phyloP scores from a whole-genome alignment of 345 rosid genomes.

The Citrus australasica region DNA sequence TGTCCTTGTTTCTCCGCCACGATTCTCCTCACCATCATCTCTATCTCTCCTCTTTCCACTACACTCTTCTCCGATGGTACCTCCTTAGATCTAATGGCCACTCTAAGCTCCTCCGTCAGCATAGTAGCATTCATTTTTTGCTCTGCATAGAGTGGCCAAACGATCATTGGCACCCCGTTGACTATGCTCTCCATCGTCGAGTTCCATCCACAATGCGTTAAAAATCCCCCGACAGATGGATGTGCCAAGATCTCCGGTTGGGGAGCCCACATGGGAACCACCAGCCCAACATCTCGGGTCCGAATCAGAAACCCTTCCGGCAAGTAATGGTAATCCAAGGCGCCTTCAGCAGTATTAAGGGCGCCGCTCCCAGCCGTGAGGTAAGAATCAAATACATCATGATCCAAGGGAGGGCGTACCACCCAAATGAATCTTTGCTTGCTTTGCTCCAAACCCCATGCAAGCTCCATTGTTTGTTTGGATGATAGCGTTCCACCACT shows the following conservation, averaged over 20 bases:
- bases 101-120: conserved; percentile 10
- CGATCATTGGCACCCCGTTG: conserved; percentile 62
- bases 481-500: conserved; percentile 40
- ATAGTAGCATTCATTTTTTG: conserved; percentile 65
- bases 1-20: neutral
- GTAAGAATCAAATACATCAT: conserved; percentile 33
- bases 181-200: conserved; percentile 55
- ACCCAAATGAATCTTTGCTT: conserved; percentile 39
- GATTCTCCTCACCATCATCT: conserved; percentile 6
- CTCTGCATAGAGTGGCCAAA: conserved; percentile 75
- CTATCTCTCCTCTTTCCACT: conserved; percentile 20
- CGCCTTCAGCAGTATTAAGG: too few species aligned
- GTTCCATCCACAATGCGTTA: conserved; percentile 80
- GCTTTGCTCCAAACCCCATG: conserved; percentile 38
- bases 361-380: neutral
- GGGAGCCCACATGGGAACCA: conserved; percentile 58
- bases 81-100: conserved; percentile 5
- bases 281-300: conserved; percentile 35
- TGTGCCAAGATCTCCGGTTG: conserved; percentile 59
- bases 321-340: neutral
- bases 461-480: conserved; percentile 37
- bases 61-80: conserved; percentile 3
- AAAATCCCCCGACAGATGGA: conserved; percentile 55
- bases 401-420: conserved; percentile 31
- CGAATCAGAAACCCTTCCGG: conserved; percentile 21